Evolutionary conservation across 305 asterid genomes (phyloP), one percentile per base, ranked within the genome.

Genomic region (Salvia sclarea): DNA sequence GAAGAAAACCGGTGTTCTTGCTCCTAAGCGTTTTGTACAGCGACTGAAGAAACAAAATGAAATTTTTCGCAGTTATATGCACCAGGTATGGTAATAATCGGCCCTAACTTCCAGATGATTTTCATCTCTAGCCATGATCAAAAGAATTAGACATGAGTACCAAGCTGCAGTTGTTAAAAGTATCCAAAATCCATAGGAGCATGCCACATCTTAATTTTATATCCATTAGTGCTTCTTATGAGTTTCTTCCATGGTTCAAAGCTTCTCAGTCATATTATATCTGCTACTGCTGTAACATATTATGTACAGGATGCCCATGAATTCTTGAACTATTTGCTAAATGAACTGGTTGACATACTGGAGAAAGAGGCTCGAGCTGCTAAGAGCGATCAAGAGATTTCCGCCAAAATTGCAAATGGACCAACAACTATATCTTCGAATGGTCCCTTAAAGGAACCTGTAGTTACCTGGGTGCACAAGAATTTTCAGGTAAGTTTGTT

Each of bases 1-100:
- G 89, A 92, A 84, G 73, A 92, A 92, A 80, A 92, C 98, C 44
- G 98, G 98, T 21, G 96, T 89, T 67, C 82, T 89, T 66, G 88
- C 94, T 62, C 98, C 96, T 20, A 92, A 88, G 81, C 98, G 98
- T 68, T 92, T 92, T 35, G 95, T 92, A 44, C 98, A 92, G 70
- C 85, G 94, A 76, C 78, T 92, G 79, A 89, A 82, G 82, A 92
- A 86, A 83, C 94, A 89, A 79, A 85, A 89, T 76, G 96, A 92
- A 70, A 82, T 87, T 61, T 92, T 92, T 58, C 98, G 98, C 74
- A 85, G 98, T 74, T 89, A 83, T 70, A 92, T 92, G 98, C 98
- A 92, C 76, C 96, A 92, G 96, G 98, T 89, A 77, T 78, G 82
- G 40, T 54, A 61, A 67, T 72, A 70, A 38, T 28, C 28, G 8